Evolutionary conservation across 495 filamentous ascomycete genomes (phyloP).

Genomic region (Neurospora africana): DNA sequence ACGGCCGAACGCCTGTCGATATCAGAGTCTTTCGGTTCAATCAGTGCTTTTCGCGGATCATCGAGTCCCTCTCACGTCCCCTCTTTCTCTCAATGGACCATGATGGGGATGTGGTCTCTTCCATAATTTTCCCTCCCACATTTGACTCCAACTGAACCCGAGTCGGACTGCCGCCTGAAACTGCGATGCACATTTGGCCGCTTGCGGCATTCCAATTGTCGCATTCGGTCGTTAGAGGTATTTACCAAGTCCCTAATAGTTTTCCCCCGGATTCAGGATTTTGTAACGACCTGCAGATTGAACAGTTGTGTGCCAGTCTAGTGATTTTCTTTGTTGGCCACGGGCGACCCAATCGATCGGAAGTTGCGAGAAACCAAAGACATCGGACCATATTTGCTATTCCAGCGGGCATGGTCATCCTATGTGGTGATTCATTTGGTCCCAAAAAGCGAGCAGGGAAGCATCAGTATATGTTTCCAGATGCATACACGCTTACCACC

Average conservation of each 20-base stretch:
- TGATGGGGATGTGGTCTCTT: neutral
- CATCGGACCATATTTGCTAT: neutral
- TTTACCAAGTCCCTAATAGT: neutral
- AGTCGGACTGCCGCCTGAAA: neutral
- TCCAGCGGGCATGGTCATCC: neutral
- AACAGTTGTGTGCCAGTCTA: neutral
- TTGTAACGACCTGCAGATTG: neutral
- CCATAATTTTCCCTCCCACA: neutral
- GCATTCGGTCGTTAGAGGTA: neutral
- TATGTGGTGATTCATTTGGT: neutral
- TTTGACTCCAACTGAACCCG: neutral
- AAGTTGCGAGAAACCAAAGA: neutral
- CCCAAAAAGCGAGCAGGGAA: neutral
- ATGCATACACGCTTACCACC: neutral
- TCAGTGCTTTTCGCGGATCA: neutral
- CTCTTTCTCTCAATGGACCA: neutral
- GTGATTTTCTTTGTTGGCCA: neutral
- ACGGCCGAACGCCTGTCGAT: conserved; percentile 8
- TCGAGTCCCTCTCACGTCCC: neutral
- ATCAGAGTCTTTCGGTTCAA: conserved; percentile 10
- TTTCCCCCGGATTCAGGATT: neutral
- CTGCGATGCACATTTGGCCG: neutral
- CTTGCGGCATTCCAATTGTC: neutral
- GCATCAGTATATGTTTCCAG: neutral
- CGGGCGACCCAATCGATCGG: neutral